Base-by-base conservation (phyloP, 768 basidiomycete species). In the Aureoboletus auriporus region DNA sequence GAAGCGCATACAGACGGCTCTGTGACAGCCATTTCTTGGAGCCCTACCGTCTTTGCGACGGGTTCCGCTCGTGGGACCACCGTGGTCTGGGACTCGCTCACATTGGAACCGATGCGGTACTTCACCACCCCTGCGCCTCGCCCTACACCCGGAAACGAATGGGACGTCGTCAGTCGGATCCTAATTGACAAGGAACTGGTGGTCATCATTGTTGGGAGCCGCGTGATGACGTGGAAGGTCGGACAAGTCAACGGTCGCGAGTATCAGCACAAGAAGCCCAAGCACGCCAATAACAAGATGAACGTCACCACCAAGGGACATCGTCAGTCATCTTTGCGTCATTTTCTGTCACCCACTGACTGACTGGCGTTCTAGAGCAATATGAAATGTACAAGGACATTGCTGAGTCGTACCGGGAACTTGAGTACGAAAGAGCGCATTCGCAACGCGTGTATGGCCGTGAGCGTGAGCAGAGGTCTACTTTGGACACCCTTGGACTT, bases 151-250 rank as follows among this genome's bases (percentile, higher is more conserved):
- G 69, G 71, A 9, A 56, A 64, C 0, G 72, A 70, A 14, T 60
- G 66, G 58, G 74, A 75, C 50, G 58, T 59, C 1, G 83, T 88
- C 14, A 70, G 69, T 30, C 78, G 79, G 57, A 81, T 92, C 29
- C 47, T 82, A 10, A 56, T 91, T 7, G 74, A 74, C 37, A 62
- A 73, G 4, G 77, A 78, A 31, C 69, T 79, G 10, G 49, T 92
- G 20, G 60, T 89, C 39, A 80, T 79, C 10, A 71, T 71, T 29
- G 75, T 84, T 4, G 87, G 82, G 8, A 79, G 77, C 50, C 68
- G 75, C 36, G 78, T 88, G 3, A 68, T 86, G 62, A 75, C 83
- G 1, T 92, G 87, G 85, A 78, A 75, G 55, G 79, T 82, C 6
- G 84, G 79, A 4, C 71, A 69, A 2, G 69, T 73, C 10, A 58